Percentiles rank a stretch among this genome's conserved stretches.
Conservation (phyloP, 805 yeast genomes). For the Wickerhamomyces kurtzmanii region DNA sequence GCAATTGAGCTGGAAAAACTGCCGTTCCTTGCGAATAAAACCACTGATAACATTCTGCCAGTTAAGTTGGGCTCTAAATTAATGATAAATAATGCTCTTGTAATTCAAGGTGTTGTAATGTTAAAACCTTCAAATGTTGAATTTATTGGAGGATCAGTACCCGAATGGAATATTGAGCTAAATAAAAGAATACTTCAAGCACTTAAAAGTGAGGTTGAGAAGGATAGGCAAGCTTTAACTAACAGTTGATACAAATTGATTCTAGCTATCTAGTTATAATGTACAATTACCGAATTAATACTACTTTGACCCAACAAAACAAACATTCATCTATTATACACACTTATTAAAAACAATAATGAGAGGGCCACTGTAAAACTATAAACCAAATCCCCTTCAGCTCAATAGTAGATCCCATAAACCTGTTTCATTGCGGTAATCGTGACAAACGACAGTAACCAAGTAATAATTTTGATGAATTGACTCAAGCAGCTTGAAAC, state of each 20-base stretch:
- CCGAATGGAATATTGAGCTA: conserved; percentile 26
- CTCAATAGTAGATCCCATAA: conserved; percentile 58
- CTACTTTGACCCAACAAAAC: too few relatives aligned
- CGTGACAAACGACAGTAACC: conserved; percentile 84
- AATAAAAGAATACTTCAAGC: conserved; percentile 19
- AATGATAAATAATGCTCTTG: conserved; percentile 33
- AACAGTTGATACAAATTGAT: too few relatives aligned
- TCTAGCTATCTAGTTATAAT: too few relatives aligned
- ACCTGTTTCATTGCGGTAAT: conserved; percentile 60
- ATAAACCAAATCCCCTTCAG: conserved; percentile 1
- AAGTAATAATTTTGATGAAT: conserved; percentile 58
- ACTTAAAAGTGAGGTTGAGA: conserved; percentile 17
- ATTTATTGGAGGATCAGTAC: conserved; percentile 29
- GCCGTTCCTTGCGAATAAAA: conserved; percentile 27
- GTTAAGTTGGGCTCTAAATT: conserved; percentile 49
- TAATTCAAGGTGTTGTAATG: conserved; percentile 37
- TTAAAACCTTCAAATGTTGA: conserved; percentile 17
- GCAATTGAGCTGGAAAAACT: conserved; percentile 51
- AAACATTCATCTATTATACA: too few relatives aligned
- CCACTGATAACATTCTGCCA: conserved; percentile 19
- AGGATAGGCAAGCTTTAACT: conserved; percentile 6
- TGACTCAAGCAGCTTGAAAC: conserved; percentile 52
- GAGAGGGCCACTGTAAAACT: too few relatives aligned
- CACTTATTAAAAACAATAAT: too few relatives aligned
- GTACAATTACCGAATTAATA: too few relatives aligned